Base-by-base conservation (phyloP, 2,329 filamentous ascomycete genomes). In the Teratosphaeria pseudoeucalypti region DNA sequence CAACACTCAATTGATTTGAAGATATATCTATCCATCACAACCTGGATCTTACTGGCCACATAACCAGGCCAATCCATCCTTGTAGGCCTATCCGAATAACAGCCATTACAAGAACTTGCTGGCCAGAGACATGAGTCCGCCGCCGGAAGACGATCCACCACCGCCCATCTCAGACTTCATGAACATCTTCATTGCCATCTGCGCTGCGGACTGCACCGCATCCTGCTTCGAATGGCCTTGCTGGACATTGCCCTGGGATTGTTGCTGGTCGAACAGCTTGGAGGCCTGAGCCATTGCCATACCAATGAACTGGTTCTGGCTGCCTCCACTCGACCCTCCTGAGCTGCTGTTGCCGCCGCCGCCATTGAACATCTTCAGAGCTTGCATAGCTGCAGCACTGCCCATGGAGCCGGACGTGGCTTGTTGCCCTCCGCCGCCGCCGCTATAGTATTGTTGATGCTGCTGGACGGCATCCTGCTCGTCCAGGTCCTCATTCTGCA, bases 111-210 rank as follows among this genome's bases (percentile, higher is more conserved):
- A 64, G 71, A 87, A 86, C 74, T 86, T 86, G 71, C 79, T 80
- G 9, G 84, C 84, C 70, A 85, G 65, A 58, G 75, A 74, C 76
- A 85, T 78, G 60, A 87, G 67, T 1, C 82, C 73, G 39, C 79
- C 76, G 63, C 79, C 74, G 23, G 81, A 49, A 10, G 43, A 81
- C 12, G 69, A 67, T n/a, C 70, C 69, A 37, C 71, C 66, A 34
- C 75, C 75, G 32, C 77, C 75, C 70, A 74, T 74, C 72, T 90
- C 81, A 67, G 82, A 85, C 82, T 95, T 92, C 78, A 95, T 77
- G 74, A 92, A 96, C 84, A 96, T 88, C 82, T 95, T 91, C 67
- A 96, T 74, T 2, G 91, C 92, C 82, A 89, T 87, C 80, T 95
- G 86, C 1, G 85, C 91, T 2, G 92, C 92, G 73, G 85, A 79